A percentile compares a stretch with the other conserved stretches of the same genome.
phyloP scores from a whole-genome alignment of 768 basidiomycete species.

The Boletus insuetus region DNA sequence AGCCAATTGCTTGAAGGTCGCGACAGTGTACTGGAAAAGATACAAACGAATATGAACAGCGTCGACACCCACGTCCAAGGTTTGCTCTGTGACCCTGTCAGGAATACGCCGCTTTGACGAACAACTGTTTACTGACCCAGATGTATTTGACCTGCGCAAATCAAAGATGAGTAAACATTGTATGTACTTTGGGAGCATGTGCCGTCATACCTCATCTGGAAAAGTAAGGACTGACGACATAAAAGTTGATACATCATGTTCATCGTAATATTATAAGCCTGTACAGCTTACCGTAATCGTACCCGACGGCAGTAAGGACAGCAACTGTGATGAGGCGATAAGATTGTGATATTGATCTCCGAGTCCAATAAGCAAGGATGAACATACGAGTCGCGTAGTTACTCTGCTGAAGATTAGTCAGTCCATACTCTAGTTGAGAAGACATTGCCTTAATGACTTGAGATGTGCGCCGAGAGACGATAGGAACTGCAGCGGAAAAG shows the following conservation, averaged over 20 bases:
- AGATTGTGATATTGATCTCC: not conserved
- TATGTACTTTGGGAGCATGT: not conserved
- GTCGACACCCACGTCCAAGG: conserved; percentile 4
- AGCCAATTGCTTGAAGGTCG: not conserved
- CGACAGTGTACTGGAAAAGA: not conserved
- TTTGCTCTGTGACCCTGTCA: not conserved
- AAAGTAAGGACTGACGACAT: not conserved
- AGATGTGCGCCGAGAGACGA: too few relatives aligned
- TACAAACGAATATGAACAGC: conserved; percentile 8
- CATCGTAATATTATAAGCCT: not conserved
- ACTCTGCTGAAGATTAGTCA: not conserved
- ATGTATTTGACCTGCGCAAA: not conserved
- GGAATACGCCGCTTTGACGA: not conserved
- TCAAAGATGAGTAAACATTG: too few relatives aligned
- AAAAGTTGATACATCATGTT: not conserved
- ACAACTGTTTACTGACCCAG: not conserved
- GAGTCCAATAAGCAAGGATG: not conserved
- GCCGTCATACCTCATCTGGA: not conserved
- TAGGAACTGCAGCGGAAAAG: too few relatives aligned
- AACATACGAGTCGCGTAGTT: not conserved
- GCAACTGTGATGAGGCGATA: not conserved
- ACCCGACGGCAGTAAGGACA: not conserved
- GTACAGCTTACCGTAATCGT: not conserved
- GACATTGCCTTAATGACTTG: not conserved
- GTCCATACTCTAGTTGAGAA: not conserved